Percentiles rank a stretch among this genome's conserved stretches.
These are phyloP conservation scores for Vanilla planifolia DNA, from an alignment of 106 monocot genomes.

Conservation along the genomic window DNA sequence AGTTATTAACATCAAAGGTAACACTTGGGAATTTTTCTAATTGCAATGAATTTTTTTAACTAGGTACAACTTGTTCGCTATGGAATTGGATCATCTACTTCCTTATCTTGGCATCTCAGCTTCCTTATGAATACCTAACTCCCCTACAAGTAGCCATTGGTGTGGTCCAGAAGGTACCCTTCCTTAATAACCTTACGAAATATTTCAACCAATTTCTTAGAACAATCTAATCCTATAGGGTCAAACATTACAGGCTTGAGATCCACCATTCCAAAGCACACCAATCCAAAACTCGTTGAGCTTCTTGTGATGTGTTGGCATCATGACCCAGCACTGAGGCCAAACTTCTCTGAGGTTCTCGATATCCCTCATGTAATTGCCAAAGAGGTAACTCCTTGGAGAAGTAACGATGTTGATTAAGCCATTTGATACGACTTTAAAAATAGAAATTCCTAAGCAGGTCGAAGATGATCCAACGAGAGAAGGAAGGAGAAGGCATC, in stretches of 20 bases:
- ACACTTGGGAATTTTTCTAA: too few species aligned
- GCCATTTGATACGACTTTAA: too few species aligned
- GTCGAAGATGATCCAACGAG: too few species aligned
- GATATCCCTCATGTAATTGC: constrained; percentile 29
- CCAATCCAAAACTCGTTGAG: constrained; percentile 47
- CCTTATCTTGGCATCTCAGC: constrained; percentile 19
- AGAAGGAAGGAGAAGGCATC: too few species aligned
- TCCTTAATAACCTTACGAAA: not conserved
- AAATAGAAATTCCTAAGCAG: too few species aligned
- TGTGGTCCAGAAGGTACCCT: constrained; percentile 57
- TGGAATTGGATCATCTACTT: not conserved
- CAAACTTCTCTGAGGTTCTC: constrained; percentile 78
- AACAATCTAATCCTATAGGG: too few species aligned
- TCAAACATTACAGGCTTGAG: constrained; percentile 51
- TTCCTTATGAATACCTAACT: constrained; percentile 60
- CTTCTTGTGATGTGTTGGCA: constrained; percentile 76
- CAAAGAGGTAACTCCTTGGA: too few species aligned
- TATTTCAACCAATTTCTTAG: too few species aligned
- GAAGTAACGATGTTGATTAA: too few species aligned
- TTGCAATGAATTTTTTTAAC: too few species aligned
- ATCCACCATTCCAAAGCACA: constrained; percentile 72
- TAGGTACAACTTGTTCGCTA: not conserved
- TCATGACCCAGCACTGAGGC: constrained; percentile 52
- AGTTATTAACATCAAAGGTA: constrained; percentile 69
- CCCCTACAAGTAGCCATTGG: constrained; percentile 67